Evolutionary conservation across 2,329 filamentous ascomycete genomes (phyloP), one percentile per base, ranked within the genome.

Genomic region (Byssothecium circinans): DNA sequence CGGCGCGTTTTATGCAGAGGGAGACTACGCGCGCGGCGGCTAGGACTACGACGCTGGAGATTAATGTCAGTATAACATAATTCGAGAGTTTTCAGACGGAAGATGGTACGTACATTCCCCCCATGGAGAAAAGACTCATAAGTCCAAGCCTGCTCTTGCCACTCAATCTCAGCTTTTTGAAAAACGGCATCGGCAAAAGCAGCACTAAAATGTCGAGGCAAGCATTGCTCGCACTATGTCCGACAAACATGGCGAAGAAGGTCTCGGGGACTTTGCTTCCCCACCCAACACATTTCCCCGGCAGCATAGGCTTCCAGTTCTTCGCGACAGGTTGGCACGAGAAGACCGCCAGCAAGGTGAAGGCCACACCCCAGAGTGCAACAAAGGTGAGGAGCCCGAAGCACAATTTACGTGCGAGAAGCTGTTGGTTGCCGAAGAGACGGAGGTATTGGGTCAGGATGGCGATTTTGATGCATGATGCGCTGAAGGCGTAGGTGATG

Each of bases 401-500:
- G 12, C 56, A 59, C 2, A 64, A 20, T 17, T 45, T 49, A 3
- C 56, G 53, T 2, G 65, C 61, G 5, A 56, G 27, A 1, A 45
- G 49, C 32, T 56, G 58, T 14, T 57, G 47, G 43, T 60, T 57
- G 11, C 60, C 54, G 49, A 70, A 71, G 8, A 72, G 56, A 11
- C 69, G 67, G 14, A 65, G 59, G 34, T 70, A 72, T 44, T 72
- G 69, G 32, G 69, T 56, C 2, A 72, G 58, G 17, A 72, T 66
- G 2, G 69, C 57, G 15, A 72, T 55, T 39, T 72, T 72, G 49
- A 72, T 69, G 11, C 69, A 62, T 2, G 65, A 59, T 1, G 69
- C 61, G 17, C 62, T 65, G 5, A 54, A 50, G 35, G 58, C 54
- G 49, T 72, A 72, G 2, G 58, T 52, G 7, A 54, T 37, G 29